Percentiles rank a stretch among this genome's conserved stretches.
phyloP scores from a whole-genome alignment of 169 alveolate genomes.

The Theileria sp. region DNA sequence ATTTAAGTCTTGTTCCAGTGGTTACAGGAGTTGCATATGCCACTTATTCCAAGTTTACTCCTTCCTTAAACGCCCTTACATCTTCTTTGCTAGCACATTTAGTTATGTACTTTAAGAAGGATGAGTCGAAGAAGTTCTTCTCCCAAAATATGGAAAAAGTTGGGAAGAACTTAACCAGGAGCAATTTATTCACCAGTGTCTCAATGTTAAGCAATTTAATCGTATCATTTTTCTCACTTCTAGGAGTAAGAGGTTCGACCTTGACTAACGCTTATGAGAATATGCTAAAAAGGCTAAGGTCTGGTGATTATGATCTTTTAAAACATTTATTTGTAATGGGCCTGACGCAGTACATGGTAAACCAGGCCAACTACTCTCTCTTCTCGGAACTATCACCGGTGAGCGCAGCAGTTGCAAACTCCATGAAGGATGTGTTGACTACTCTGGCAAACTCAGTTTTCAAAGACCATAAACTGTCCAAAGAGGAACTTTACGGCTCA shows the following conservation, averaged over 20 bases:
- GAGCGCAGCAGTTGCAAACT: conserved; percentile 78
- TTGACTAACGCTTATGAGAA: conserved; percentile 34
- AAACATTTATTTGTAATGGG: conserved; percentile 70
- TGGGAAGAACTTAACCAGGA: conserved; percentile 65
- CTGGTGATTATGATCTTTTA: conserved; percentile 20
- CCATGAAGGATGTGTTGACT: conserved; percentile 72
- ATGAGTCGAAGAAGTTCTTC: conserved; percentile 72
- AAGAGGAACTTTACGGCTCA: conserved; percentile 73
- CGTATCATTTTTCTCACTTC: conserved; percentile 61
- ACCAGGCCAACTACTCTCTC: conserved; percentile 70
- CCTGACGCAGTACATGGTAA: conserved; percentile 59
- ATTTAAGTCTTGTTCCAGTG: conserved; percentile 71
- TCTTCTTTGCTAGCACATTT: conserved; percentile 66
- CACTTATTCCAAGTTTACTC: conserved; percentile 28
- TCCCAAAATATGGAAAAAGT: conserved; percentile 64
- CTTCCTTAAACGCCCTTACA: conserved; percentile 47
- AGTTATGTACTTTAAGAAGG: conserved; percentile 63
- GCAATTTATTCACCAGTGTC: conserved; percentile 54
- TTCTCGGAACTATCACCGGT: conserved; percentile 73
- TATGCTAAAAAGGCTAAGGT: conserved; percentile 17
- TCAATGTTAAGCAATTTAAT: conserved; percentile 58
- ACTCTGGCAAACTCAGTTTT: conserved; percentile 65
- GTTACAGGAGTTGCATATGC: conserved; percentile 76
- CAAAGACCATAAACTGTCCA: conserved; percentile 67
- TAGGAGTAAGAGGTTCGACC: not conserved